These are phyloP conservation scores for Brasenia schreberi DNA, from an alignment of 164 flowering plant species.

Conservation along the genomic window DNA sequence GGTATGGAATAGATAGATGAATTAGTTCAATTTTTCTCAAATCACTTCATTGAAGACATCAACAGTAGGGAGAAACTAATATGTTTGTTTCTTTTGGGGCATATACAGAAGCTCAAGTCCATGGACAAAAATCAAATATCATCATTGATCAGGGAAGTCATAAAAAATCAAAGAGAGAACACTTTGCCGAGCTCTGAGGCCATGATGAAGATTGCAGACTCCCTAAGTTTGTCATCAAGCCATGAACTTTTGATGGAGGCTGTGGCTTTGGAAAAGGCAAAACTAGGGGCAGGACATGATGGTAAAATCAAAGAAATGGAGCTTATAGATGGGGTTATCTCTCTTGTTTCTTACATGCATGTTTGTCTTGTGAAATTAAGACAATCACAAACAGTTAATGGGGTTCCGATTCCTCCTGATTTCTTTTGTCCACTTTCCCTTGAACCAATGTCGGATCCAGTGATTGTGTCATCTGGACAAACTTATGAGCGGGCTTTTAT, in stretches of 20 bases:
- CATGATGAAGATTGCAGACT: constrained; percentile 12
- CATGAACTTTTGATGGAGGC: constrained; percentile 21
- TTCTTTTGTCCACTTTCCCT: constrained; percentile 55
- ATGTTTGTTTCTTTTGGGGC: neutral
- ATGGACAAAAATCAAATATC: constrained; percentile 16
- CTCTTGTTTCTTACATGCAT: constrained; percentile 16
- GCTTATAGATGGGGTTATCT: constrained; percentile 13
- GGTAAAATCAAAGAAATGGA: constrained; percentile 11
- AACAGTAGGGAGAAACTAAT: neutral
- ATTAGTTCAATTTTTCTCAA: too few species aligned
- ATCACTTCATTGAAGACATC: neutral
- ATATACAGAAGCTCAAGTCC: constrained; percentile 17
- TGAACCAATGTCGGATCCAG: constrained; percentile 66
- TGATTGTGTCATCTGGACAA: constrained; percentile 63
- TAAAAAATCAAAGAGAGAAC: constrained; percentile 10
- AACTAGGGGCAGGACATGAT: constrained; percentile 14
- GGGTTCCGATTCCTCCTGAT: constrained; percentile 30
- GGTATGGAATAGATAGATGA: constrained; percentile 24
- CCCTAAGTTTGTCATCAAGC: constrained; percentile 15
- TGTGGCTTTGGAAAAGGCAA: constrained; percentile 25
- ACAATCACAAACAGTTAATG: constrained; percentile 13
- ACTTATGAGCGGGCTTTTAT: constrained; percentile 66
- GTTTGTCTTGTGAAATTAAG: constrained; percentile 15
- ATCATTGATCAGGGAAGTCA: constrained; percentile 11
- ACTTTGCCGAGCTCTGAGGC: constrained; percentile 13